These are phyloP conservation scores for Collybia sordida DNA, from an alignment of 768 basidiomycete genomes.

Conservation along the genomic window DNA sequence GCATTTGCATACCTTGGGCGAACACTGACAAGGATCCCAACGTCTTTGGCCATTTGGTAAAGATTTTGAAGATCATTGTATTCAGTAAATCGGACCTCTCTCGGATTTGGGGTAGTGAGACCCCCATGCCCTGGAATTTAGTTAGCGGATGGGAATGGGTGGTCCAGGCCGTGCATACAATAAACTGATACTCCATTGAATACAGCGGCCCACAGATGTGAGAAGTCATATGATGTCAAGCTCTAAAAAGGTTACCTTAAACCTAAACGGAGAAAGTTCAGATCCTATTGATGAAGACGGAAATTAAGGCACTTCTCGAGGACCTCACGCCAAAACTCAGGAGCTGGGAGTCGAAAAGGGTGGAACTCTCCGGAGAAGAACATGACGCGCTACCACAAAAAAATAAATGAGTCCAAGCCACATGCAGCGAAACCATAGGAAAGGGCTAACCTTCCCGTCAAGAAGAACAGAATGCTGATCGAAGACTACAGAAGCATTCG, in stretches of 20 bases:
- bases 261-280: slow-evolving; percentile 6
- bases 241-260: slow-evolving; percentile 11
- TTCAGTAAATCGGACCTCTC: slow-evolving; percentile 55
- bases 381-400: slow-evolving; percentile 38
- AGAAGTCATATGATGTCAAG: neutral
- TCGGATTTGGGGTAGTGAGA: slow-evolving; percentile 61
- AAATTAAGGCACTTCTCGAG: slow-evolving; percentile 45
- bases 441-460: slow-evolving; percentile 28
- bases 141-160: slow-evolving; percentile 20
- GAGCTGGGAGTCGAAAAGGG: slow-evolving; percentile 64
- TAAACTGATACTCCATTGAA: slow-evolving; percentile 68
- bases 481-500: slow-evolving; percentile 29
- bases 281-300: neutral
- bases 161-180: slow-evolving; percentile 39
- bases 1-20: slow-evolving; percentile 53
- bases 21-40: slow-evolving; percentile 62
- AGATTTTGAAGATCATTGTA: slow-evolving; percentile 58
- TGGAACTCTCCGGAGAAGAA: slow-evolving; percentile 71
- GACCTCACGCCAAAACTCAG: slow-evolving; percentile 66
- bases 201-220: slow-evolving; percentile 53
- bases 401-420: no score
- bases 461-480: slow-evolving; percentile 35
- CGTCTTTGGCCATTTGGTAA: slow-evolving; percentile 57
- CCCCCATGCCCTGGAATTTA: slow-evolving; percentile 56
- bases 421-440: no score